These are phyloP conservation scores for Cyamopsis tetragonoloba DNA, from an alignment of 306 rosid species.

Conservation along the genomic window DNA sequence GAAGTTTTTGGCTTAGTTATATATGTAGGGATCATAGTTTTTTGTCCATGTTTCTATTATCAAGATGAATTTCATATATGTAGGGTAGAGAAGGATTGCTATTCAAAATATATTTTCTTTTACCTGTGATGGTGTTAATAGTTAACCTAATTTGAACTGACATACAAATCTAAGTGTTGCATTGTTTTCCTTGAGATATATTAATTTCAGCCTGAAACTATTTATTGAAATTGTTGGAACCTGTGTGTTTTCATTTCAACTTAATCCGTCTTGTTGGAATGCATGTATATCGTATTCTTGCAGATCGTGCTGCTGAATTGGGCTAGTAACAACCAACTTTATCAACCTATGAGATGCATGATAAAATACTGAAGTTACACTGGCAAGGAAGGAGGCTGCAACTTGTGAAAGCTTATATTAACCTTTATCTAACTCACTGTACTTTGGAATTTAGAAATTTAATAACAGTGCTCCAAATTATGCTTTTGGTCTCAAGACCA, in stretches of 20 bases:
- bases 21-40: background rate
- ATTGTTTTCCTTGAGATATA: background rate
- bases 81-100: background rate
- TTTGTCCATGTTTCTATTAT: background rate
- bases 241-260: background rate
- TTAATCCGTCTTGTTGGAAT: background rate
- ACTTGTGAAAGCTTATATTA: background rate
- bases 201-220: background rate
- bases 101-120: background rate
- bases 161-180: background rate
- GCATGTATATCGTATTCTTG: background rate
- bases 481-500: background rate
- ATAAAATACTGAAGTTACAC: background rate
- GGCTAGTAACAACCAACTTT: background rate
- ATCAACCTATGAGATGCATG: conserved; percentile 1
- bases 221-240: background rate
- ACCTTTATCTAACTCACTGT: background rate
- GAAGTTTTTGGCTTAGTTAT: background rate
- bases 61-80: background rate
- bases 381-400: background rate
- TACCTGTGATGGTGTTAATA: background rate
- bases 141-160: background rate
- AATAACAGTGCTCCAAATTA: background rate
- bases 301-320: background rate
- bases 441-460: conserved; percentile 1